A percentile compares a stretch with the other conserved stretches of the same genome.
phyloP scores from a whole-genome alignment of 164 flowering plant genomes.

The Euptelea pleiosperma region DNA sequence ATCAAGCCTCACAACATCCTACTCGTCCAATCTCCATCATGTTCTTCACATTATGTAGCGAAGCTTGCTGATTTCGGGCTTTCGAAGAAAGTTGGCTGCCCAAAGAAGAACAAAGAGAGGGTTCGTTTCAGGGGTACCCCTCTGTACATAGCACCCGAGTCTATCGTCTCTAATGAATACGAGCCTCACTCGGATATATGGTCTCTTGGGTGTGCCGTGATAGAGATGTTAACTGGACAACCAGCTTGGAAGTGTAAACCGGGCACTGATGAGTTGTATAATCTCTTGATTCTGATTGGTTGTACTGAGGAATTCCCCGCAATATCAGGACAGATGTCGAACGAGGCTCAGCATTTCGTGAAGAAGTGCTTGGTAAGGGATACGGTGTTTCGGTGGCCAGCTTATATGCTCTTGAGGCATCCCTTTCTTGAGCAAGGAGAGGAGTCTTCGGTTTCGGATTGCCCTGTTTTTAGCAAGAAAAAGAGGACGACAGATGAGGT shows the following conservation, averaged over 20 bases:
- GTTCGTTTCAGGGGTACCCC: not conserved
- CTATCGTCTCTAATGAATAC: not conserved
- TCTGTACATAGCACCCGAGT: not conserved
- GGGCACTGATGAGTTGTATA: not conserved
- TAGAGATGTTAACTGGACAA: slow-evolving; percentile 1
- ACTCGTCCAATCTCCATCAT: too few relatives aligned
- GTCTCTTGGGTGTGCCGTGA: slow-evolving; percentile 1
- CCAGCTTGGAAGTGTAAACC: not conserved
- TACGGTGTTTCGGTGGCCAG: too few relatives aligned
- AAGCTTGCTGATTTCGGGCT: slow-evolving; percentile 4
- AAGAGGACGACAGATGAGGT: too few relatives aligned
- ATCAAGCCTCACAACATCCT: too few relatives aligned
- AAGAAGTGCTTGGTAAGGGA: too few relatives aligned
- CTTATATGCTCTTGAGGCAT: too few relatives aligned
- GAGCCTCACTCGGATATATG: not conserved
- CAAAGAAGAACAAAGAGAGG: not conserved
- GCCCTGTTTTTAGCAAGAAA: too few relatives aligned
- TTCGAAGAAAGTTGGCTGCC: not conserved
- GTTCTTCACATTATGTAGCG: not conserved
- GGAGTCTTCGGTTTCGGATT: too few relatives aligned
- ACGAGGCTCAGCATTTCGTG: too few relatives aligned
- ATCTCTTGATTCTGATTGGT: not conserved
- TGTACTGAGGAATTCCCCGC: too few relatives aligned
- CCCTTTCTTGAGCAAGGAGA: too few relatives aligned
- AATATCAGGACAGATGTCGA: too few relatives aligned